These are phyloP conservation scores for Artemisia annua DNA, from an alignment of 129 eudicot genomes.

Conservation along the genomic window DNA sequence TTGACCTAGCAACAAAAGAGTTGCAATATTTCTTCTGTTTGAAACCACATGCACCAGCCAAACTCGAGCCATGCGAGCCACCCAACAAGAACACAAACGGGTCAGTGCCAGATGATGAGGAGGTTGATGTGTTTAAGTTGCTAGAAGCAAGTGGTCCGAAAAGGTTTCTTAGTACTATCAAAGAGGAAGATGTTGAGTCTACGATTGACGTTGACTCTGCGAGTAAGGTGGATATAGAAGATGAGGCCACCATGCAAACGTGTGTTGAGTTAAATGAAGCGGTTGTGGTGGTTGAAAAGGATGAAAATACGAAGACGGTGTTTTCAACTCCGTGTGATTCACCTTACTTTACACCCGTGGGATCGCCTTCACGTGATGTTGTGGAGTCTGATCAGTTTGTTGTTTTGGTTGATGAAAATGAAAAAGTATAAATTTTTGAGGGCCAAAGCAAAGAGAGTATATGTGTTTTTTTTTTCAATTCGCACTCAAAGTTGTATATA, in stretches of 20 bases:
- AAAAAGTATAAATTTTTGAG: neutral
- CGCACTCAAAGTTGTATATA: neutral
- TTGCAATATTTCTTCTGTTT: constrained; percentile 53
- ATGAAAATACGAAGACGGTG: constrained; percentile 36
- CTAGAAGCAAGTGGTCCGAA: constrained; percentile 49
- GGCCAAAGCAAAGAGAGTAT: neutral
- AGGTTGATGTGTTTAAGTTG: constrained; percentile 50
- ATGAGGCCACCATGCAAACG: neutral
- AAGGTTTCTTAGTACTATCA: constrained; percentile 52
- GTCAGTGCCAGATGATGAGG: constrained; percentile 30
- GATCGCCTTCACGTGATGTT: constrained; percentile 50
- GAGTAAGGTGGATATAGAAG: neutral
- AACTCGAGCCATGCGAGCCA: constrained; percentile 23
- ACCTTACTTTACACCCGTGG: constrained; percentile 57
- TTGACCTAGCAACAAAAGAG: constrained; percentile 32
- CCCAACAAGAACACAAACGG: constrained; percentile 1
- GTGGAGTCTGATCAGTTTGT: constrained; percentile 24
- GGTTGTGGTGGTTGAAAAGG: constrained; percentile 22
- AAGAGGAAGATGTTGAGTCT: constrained; percentile 55
- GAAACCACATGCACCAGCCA: constrained; percentile 28
- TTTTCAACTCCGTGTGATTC: constrained; percentile 74
- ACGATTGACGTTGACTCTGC: constrained; percentile 18
- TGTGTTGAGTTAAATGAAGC: neutral
- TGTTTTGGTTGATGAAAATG: constrained; percentile 5
- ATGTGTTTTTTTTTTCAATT: neutral